Base-by-base conservation (phyloP, 805 yeast genomes). In the Ogataea glucozyma region DNA sequence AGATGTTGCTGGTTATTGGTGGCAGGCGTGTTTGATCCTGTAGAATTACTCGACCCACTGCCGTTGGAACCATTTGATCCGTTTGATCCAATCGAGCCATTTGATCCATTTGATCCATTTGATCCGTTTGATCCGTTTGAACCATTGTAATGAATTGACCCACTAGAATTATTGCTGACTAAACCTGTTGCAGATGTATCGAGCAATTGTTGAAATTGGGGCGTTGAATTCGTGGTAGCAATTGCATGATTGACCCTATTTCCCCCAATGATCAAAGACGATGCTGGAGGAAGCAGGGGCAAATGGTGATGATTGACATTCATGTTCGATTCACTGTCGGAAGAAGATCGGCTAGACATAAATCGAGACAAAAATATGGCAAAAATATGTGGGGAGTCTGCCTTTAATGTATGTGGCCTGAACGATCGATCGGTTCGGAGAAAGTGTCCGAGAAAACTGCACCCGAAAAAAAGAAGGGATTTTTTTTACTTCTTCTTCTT, bases 221-320 rank as follows among this genome's bases (percentile, higher is more conserved):
- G 17, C 12, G 20, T 30, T 13, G 32, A 4, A 30, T 30, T 30
- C 7, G 38, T 16, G 26, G 41, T 24, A 19, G 40, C 23, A n/a
- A 18, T 4, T 17, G 17, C 44, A 14, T 18, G 24, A 23, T 47
- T 48, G 22, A 46, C 43, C 18, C 47, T 41, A 18, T 47, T 48
- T 23, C 46, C 51, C 26, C 31, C 44, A 11, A 44, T 35, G 17
- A 46, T 48, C 34, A 44, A 42, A 14, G 52, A 42, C 6, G 51
- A 46, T 12, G 53, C 46, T 11, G 56, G 56, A 10, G 56, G 53
- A 2, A 52, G 46, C 23, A 48, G 41, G 4, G 52, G 51, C 8
- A 40, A 20, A 13, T 41, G 44, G 26, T 30, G 31, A 11, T 34
- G 34, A 16, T 41, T 43, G 42, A 38, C 34, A 23, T 26, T 21